These are phyloP conservation scores for Schwanniomyces yamadae DNA, from an alignment of 805 yeast species.

Conservation along the genomic window DNA sequence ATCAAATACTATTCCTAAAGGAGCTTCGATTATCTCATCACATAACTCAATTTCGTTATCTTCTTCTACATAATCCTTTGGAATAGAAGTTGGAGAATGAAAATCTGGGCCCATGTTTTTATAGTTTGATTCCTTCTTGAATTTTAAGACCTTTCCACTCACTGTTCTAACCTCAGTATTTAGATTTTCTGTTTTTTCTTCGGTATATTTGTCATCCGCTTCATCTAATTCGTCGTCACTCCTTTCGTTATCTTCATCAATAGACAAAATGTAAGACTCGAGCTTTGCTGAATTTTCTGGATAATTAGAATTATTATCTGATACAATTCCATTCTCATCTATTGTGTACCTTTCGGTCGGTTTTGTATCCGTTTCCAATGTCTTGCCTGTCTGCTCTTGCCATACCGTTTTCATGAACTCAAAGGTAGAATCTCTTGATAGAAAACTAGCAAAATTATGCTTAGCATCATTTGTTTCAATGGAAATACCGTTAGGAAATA, in stretches of 20 bases:
- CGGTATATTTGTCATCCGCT: constrained; percentile 21
- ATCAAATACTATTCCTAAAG: constrained; percentile 73
- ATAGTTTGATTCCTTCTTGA: constrained; percentile 40
- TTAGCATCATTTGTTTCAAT: constrained; percentile 62
- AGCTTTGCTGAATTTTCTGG: constrained; percentile 21
- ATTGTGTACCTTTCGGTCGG: constrained; percentile 10
- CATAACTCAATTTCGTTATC: constrained; percentile 46
- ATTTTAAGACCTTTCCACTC: constrained; percentile 24
- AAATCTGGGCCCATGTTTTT: constrained; percentile 61
- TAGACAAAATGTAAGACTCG: constrained; percentile 38
- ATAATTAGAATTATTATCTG: constrained; percentile 7
- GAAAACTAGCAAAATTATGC: constrained; percentile 83
- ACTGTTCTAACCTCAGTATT: not conserved
- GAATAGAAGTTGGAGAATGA: constrained; percentile 58
- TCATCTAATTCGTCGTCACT: constrained; percentile 32
- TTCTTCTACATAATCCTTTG: constrained; percentile 41
- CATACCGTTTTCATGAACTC: constrained; percentile 69
- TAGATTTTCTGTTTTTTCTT: constrained; percentile 32
- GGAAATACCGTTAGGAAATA: constrained; percentile 86
- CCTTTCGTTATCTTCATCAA: constrained; percentile 42
- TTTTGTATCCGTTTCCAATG: constrained; percentile 13
- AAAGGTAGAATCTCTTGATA: constrained; percentile 75
- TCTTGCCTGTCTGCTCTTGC: constrained; percentile 45
- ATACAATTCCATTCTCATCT: constrained; percentile 16
- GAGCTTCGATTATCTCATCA: constrained; percentile 57